Evolutionary conservation across 257 asterid genomes (phyloP), one percentile per base, ranked within the genome.

Genomic region (Agastache rugosa): DNA sequence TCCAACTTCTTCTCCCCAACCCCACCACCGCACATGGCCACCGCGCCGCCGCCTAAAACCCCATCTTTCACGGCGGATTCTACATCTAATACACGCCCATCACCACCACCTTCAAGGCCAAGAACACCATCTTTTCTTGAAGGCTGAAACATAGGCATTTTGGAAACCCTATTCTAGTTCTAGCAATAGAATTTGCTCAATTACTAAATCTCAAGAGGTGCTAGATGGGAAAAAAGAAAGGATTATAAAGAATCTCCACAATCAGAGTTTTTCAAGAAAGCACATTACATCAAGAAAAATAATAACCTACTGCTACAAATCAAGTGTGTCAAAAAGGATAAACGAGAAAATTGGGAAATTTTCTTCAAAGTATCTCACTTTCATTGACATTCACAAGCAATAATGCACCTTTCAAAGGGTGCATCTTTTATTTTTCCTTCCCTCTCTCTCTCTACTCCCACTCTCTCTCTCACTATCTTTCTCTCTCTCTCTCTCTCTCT

Each of bases 71-170:
- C 89, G 2, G 88, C 89, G 3, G 84, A 76, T 27, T 84, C 91
- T 3, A 88, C 83, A 84, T 84, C 91, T 41, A 85, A 69, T 0
- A 85, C 63, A 63, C 79, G 87, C 76, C 87, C 86, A 71, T 78
- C 84, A 4, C 87, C 88, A 19, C 82, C 80, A 41, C 81, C 81
- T 22, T 84, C 87, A 61, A 80, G 61, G 44, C 84, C 91, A 31
- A 81, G 77, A 73, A 77, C 25, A 23, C 83, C 84, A 50, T 78
- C 80, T 48, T 64, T 85, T 72, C 69, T 75, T 31, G 72, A 76
- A 70, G 86, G 80, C 77, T 77, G 83, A 83, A 72, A 85, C 90
- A 85, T 83, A 80, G 93, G 93, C 90, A 87, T 87, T 68, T 82
- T 71, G 81, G 23, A 56, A 41, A 56, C 37, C 65, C 75, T 51